These are phyloP conservation scores for Fusarium proliferatum DNA, from an alignment of 2,329 filamentous ascomycete species.

Conservation along the genomic window DNA sequence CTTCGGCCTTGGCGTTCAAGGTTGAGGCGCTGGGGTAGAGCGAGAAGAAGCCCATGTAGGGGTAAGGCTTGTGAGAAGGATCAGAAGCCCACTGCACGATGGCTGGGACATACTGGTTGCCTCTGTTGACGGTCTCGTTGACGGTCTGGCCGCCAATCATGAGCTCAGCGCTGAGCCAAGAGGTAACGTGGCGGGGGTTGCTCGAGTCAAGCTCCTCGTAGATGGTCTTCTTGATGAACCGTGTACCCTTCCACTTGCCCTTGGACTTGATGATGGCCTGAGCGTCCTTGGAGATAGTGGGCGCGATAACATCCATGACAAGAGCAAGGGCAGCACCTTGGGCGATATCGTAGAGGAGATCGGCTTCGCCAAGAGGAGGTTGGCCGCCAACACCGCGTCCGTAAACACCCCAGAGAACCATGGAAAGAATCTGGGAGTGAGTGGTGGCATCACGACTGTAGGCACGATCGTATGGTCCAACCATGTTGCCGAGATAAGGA, in stretches of 20 bases:
- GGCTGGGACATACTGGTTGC: slow-evolving; percentile 49
- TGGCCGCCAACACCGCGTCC: slow-evolving; percentile 6
- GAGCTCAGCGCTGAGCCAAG: slow-evolving; percentile 55
- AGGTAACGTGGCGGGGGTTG: slow-evolving; percentile 48
- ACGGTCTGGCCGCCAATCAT: slow-evolving; percentile 57
- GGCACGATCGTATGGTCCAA: slow-evolving; percentile 38
- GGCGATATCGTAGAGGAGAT: slow-evolving; percentile 7
- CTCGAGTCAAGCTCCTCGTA: slow-evolving; percentile 49
- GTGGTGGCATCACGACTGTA: slow-evolving; percentile 41
- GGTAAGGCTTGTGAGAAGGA: slow-evolving; percentile 5
- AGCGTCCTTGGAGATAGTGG: slow-evolving; percentile 50
- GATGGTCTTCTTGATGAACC: slow-evolving; percentile 51
- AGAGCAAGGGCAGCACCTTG: slow-evolving; percentile 6
- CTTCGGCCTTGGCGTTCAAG: not conserved
- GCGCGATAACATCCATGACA: slow-evolving; percentile 50
- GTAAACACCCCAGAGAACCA: slow-evolving; percentile 15
- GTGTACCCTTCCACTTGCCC: slow-evolving; percentile 49
- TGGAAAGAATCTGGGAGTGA: slow-evolving; percentile 16
- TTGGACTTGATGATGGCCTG: slow-evolving; percentile 47
- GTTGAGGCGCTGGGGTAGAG: slow-evolving; percentile 10
- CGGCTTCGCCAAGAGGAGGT: slow-evolving; percentile 2
- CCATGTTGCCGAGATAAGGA: slow-evolving; percentile 38
- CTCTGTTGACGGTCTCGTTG: slow-evolving; percentile 51
- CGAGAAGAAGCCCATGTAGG: slow-evolving; percentile 13
- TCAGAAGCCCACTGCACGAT: slow-evolving; percentile 14